phyloP scores from a whole-genome alignment of 176 grass and related monocot genomes.

The Bromus sterilis region DNA sequence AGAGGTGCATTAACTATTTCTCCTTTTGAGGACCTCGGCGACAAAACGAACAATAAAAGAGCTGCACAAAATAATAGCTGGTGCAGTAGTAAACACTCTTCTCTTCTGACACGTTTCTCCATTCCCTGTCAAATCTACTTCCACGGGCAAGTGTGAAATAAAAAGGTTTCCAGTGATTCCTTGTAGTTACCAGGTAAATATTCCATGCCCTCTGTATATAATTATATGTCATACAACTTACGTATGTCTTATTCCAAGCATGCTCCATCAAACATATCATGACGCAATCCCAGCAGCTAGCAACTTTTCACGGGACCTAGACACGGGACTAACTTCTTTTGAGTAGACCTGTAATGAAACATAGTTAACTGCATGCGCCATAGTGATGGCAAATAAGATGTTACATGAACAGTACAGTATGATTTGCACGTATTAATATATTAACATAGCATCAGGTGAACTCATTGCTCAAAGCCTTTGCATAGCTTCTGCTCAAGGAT shows the following conservation, averaged over 20 bases:
- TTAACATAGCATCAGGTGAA: background rate
- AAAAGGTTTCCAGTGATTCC: background rate
- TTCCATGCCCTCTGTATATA: background rate
- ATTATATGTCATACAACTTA: conserved; percentile 30
- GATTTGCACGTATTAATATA: background rate
- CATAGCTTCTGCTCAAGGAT: too few relatives aligned
- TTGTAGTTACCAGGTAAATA: conserved; percentile 4
- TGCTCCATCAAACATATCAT: conserved; percentile 82
- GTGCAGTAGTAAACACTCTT: background rate
- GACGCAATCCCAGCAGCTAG: conserved; percentile 83
- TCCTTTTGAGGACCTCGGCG: background rate
- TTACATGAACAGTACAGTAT: background rate
- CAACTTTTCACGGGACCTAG: conserved; percentile 57
- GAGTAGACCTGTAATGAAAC: conserved; percentile 54
- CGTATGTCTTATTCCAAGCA: conserved; percentile 52
- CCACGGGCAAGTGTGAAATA: background rate
- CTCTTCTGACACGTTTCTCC: background rate
- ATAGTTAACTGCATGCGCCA: background rate
- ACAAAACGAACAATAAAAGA: background rate
- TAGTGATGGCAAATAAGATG: conserved; percentile 8
- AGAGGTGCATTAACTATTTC: background rate
- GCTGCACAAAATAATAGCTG: background rate
- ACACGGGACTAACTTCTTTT: conserved; percentile 56
- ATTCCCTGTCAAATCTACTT: background rate
- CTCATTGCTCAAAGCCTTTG: background rate